Base-by-base conservation (phyloP, 495 filamentous ascomycete species). In the Penicillium diatomitis region DNA sequence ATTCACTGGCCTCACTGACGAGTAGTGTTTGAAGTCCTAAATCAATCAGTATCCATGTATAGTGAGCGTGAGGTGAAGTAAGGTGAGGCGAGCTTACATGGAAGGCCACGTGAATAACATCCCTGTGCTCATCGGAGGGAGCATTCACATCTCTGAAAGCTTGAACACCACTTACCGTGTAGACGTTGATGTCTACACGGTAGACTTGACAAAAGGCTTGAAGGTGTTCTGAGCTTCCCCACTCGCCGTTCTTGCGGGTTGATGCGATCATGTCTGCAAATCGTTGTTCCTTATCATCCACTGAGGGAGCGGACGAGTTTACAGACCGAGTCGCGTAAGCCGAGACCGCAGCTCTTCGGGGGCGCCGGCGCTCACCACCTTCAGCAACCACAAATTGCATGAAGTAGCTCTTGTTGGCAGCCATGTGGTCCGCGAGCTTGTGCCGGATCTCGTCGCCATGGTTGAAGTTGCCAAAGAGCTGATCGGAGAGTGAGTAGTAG, bases 401-500 rank as follows among this genome's bases (percentile, higher is more conserved):
- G 63, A 84, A 89, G 55, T 83, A 78, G 12, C 71, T 69, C 10
- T 72, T 68, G 53, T 88, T 65, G 9, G 64, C 66, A 30, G 70
- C 72, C 68, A 88, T 88, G 58, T 86, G 78, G 43, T 75, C 54
- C 35, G 87, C 80, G 2, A 85, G 75, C 32, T 57, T 65, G 11
- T 69, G 63, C 31, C 86, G 85, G 51, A 88, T 82, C 44, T 75
- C 69, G 10, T 63, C 55, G 52, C 80, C 79, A 45, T 77, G 65
- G 53, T 66, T 64, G 56, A 84, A 82, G 52, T 79, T 65, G 35
- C 82, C 85, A 55, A 81, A 84, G 42, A 88, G 58, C 71, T 88
- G 86, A 58, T 89, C 86, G 46, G 82, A 85, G 32, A 88, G 72
- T 38, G 86, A 84, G 63, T 87, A 83, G 63, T 88, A 89, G 31